These are phyloP conservation scores for Flaveria linearis DNA, from an alignment of 129 eudicot genomes.

Conservation along the genomic window DNA sequence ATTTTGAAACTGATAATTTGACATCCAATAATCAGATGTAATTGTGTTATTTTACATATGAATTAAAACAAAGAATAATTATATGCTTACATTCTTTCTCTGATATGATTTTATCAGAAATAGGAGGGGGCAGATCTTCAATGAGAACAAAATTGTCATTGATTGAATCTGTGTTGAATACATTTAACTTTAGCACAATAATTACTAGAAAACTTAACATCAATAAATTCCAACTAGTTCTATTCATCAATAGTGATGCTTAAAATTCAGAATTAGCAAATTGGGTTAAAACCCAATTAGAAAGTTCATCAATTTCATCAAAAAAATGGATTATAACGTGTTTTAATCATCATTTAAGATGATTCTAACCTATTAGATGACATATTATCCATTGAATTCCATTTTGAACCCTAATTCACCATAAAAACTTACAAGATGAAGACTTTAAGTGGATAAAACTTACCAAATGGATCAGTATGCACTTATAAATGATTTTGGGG, in stretches of 20 bases:
- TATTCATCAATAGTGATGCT: too few species aligned
- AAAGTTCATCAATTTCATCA: too few species aligned
- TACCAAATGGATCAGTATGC: too few species aligned
- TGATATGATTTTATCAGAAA: slow-evolving; percentile 31
- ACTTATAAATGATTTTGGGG: too few species aligned
- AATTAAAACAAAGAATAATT: background rate
- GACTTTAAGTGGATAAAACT: too few species aligned
- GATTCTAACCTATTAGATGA: background rate
- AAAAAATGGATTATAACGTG: background rate
- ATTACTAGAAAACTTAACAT: background rate
- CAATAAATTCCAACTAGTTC: too few species aligned
- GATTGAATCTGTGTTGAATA: background rate
- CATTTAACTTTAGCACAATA: background rate
- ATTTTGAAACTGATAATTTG: slow-evolving; percentile 1
- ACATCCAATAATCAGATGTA: background rate
- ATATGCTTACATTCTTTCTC: slow-evolving; percentile 38
- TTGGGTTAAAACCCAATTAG: too few species aligned
- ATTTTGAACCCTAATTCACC: too few species aligned
- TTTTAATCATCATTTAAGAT: background rate
- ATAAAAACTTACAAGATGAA: too few species aligned
- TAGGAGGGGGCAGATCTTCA: slow-evolving; percentile 33
- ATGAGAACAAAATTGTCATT: slow-evolving; percentile 44
- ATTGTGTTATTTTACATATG: background rate
- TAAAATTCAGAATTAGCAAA: too few species aligned
- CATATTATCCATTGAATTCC: too few species aligned